Conservation (phyloP, 345 rosid species). For the Fremontodendron californicum region DNA sequence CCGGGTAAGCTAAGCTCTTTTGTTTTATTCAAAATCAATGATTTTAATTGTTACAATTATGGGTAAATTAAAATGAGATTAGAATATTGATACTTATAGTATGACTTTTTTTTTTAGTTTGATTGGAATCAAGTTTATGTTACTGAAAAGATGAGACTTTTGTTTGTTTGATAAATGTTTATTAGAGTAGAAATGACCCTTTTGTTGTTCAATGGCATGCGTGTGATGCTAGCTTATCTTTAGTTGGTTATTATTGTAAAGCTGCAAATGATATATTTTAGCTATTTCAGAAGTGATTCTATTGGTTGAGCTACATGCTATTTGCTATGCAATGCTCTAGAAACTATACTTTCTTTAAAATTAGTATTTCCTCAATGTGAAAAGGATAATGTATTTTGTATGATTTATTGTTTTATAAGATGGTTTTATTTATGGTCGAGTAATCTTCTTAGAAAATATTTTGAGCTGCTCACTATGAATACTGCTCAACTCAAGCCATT, state of each 20-base stretch:
- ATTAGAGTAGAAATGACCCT: neutral
- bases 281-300: no score
- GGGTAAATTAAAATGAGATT: neutral
- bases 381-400: no score
- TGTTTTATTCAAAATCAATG: no score
- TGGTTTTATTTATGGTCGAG: neutral
- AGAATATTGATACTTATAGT: neutral
- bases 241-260: neutral
- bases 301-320: neutral
- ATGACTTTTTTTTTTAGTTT: neutral
- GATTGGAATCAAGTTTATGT: neutral
- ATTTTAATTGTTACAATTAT: no score
- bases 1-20: conserved; percentile 46
- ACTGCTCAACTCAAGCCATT: neutral
- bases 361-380: no score
- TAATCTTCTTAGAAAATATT: neutral
- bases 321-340: neutral
- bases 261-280: neutral
- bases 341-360: no score
- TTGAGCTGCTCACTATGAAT: neutral
- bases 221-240: neutral
- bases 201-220: neutral
- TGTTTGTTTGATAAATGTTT: neutral
- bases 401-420: neutral
- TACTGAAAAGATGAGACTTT: neutral